phyloP scores from a whole-genome alignment of 2,329 filamentous ascomycete species.

The Ustilaginoidea virens region DNA sequence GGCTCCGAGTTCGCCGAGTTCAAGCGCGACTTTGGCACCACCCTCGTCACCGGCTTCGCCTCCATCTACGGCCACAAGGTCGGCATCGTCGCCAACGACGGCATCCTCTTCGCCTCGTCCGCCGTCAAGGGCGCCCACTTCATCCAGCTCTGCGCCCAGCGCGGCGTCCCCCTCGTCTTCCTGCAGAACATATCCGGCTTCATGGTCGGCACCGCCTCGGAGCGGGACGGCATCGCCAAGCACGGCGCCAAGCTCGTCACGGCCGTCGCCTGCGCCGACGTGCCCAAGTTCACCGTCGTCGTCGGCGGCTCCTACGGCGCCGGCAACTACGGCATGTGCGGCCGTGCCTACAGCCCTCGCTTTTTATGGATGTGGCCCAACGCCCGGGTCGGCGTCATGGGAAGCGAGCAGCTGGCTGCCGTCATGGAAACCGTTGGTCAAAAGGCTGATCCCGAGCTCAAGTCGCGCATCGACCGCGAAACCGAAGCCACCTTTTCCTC shows the following conservation, averaged over 20 bases:
- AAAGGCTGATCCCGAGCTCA: constrained; percentile 64
- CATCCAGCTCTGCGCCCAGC: constrained; percentile 83
- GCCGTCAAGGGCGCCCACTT: constrained; percentile 93
- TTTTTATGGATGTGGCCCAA: constrained; percentile 98
- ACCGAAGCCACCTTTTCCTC: constrained; percentile 80
- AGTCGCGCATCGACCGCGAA: constrained; percentile 74
- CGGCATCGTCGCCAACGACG: constrained; percentile 90
- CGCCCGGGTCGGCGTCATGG: constrained; percentile 93
- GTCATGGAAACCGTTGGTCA: constrained; percentile 94
- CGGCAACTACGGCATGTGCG: constrained; percentile 98
- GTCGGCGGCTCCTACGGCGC: constrained; percentile 88
- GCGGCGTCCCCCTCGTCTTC: constrained; percentile 80
- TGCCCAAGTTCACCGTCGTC: constrained; percentile 94
- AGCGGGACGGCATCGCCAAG: constrained; percentile 92
- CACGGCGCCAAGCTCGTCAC: constrained; percentile 95
- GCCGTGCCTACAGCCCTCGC: constrained; percentile 77
- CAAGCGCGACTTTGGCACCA: constrained; percentile 80
- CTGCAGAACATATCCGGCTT: constrained; percentile 95
- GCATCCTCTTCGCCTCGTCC: constrained; percentile 81
- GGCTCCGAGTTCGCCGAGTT: constrained; percentile 85
- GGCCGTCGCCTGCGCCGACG: constrained; percentile 82
- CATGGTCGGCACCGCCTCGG: constrained; percentile 90
- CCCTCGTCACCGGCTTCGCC: constrained; percentile 84
- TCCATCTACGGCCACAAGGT: constrained; percentile 80
- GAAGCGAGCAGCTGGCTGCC: constrained; percentile 72